Evolutionary conservation across 106 monocot genomes (phyloP), one percentile per base, ranked within the genome.

Genomic region (Cymbidium sinense): DNA sequence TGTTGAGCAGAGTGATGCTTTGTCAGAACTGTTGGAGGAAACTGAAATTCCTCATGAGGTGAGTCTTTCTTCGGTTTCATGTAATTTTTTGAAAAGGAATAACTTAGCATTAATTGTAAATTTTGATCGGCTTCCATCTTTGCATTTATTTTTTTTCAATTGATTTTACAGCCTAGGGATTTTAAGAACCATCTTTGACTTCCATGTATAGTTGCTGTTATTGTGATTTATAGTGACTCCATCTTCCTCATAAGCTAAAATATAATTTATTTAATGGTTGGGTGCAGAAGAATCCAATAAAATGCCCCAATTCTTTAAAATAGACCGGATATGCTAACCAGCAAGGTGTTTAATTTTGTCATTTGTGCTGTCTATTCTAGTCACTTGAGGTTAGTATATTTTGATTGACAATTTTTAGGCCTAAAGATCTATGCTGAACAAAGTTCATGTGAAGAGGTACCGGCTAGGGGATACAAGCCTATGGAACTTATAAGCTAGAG

Each of bases 1-100:
- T 81, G 98, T 98, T 76, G 98, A 98, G 78, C 98, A 98, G 82
- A 98, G 98, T 78, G 98, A 98, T 80, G 78, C 86, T 28, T 83
- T 98, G 70, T 94, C 98, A 35, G 72, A 88, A 84, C 91, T 88
- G 73, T 82, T 98, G 78, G 82, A 44, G 74, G 98, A 94, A 86
- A 87, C 92, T 77, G 90, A 79, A 84, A 94, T 98, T 78, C 84
- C 88, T 77, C 98, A 98, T 80, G 98, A 96, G 91, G 92, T 93
- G 25, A 79, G 79, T 64, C 83, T 67, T 55, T 39, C 71, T 37
- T 21, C 7, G 20, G 20, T 9, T 39, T 29, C 69, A 69, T 34
- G 33, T 31, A 15, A 47, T 47, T 12, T 47, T 11, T 47, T 12
- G 31, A 67, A 5, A 69, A 69, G 5, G 34, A 13, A 69, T 69